A percentile compares a stretch with the other conserved stretches of the same genome.
phyloP scores from a whole-genome alignment of 768 basidiomycete genomes.

The Macrolepiota dolichaula region DNA sequence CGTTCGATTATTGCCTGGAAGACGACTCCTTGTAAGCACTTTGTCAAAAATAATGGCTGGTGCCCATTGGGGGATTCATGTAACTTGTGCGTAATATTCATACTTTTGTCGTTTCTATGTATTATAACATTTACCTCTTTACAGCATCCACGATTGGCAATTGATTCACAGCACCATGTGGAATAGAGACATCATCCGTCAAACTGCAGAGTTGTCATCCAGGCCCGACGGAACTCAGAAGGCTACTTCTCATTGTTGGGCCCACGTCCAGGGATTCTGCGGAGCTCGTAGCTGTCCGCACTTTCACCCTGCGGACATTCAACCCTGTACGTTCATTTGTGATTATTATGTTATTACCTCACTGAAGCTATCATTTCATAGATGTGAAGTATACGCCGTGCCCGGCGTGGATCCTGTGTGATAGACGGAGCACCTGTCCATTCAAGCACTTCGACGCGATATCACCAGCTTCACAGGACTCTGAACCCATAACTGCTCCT shows the following conservation, averaged over 20 bases:
- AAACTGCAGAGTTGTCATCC: slow-evolving; percentile 6
- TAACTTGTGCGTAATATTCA: slow-evolving; percentile 34
- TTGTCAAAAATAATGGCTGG: slow-evolving; percentile 36
- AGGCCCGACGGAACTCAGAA: slow-evolving; percentile 11
- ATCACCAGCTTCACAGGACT: not conserved
- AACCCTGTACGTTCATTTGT: slow-evolving; percentile 25
- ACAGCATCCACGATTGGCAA: slow-evolving; percentile 30
- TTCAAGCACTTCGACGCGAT: slow-evolving; percentile 24
- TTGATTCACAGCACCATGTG: slow-evolving; percentile 17
- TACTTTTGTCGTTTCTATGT: slow-evolving; percentile 15
- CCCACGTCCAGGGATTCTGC: slow-evolving; percentile 28
- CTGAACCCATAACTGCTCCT: not conserved
- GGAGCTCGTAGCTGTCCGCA: slow-evolving; percentile 7
- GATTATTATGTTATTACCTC: not conserved
- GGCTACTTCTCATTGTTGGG: slow-evolving; percentile 31
- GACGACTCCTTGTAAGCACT: slow-evolving; percentile 38
- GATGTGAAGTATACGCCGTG: slow-evolving; percentile 34
- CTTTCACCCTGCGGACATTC: slow-evolving; percentile 26
- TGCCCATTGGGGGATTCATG: slow-evolving; percentile 40
- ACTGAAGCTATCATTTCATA: slow-evolving; percentile 8
- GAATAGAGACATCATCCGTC: slow-evolving; percentile 9
- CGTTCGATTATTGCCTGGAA: slow-evolving; percentile 23
- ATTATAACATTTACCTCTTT: slow-evolving; percentile 7
- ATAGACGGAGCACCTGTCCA: slow-evolving; percentile 19
- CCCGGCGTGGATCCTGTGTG: slow-evolving; percentile 27